Conservation (phyloP, 2,329 filamentous ascomycete genomes). For the Neoarthrinium moseri region DNA sequence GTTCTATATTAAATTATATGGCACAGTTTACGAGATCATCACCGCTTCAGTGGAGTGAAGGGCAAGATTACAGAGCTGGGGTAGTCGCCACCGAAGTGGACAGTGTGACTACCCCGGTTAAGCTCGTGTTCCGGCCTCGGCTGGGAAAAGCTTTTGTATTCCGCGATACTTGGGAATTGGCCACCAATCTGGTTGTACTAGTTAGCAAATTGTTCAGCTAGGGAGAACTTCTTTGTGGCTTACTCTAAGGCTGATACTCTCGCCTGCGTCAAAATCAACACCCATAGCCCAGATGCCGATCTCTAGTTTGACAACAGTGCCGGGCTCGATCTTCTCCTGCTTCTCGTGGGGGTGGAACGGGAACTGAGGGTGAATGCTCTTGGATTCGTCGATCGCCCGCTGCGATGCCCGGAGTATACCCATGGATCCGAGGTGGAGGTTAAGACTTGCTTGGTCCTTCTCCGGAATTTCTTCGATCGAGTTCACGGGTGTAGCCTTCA, state of each 20-base stretch:
- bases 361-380: constrained; percentile 27
- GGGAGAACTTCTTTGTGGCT: constrained; percentile 30
- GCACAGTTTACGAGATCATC: no score
- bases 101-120: constrained; percentile 36
- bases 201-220: constrained; percentile 31
- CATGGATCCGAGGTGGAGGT: constrained; percentile 38
- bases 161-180: constrained; percentile 35
- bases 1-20: no score
- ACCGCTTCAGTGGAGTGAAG: constrained; percentile 17
- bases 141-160: constrained; percentile 35
- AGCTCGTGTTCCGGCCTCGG: constrained; percentile 37
- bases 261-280: constrained; percentile 26
- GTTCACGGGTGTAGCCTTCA: constrained; percentile 22
- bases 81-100: constrained; percentile 35
- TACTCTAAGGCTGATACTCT: constrained; percentile 14
- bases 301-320: constrained; percentile 22
- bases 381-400: constrained; percentile 31
- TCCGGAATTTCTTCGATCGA: constrained; percentile 25
- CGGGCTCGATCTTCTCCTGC: constrained; percentile 20
- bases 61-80: constrained; percentile 37
- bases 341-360: constrained; percentile 24
- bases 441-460: constrained; percentile 36
- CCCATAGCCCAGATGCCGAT: constrained; percentile 29
- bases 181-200: constrained; percentile 23
- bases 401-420: constrained; percentile 45